Conservation (phyloP, 2,329 filamentous ascomycete genomes). For the Colletotrichum camelliae region DNA sequence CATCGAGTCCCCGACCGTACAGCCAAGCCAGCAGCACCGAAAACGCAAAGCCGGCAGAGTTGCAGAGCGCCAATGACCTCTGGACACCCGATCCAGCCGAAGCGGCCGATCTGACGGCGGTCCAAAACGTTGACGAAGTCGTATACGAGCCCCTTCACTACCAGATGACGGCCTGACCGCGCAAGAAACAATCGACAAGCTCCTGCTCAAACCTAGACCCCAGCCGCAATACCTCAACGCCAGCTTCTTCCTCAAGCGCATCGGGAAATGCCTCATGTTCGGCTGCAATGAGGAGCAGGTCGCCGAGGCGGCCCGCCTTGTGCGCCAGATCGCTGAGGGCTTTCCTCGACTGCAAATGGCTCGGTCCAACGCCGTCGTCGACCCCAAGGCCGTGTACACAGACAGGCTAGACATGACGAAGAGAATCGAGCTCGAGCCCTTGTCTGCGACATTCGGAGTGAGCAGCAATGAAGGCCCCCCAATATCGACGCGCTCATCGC, state of each 20-base stretch:
- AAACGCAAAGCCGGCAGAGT: background rate
- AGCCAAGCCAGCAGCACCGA: background rate
- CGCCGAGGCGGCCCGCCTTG: conserved; percentile 6
- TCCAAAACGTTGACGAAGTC: background rate
- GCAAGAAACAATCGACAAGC: background rate
- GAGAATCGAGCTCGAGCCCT: background rate
- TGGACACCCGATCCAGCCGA: background rate
- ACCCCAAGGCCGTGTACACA: background rate
- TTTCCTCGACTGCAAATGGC: background rate
- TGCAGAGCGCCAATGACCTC: background rate
- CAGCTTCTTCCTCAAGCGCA: background rate
- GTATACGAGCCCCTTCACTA: background rate
- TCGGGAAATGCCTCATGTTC: conserved; percentile 24
- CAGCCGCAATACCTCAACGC: background rate
- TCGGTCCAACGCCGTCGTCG: background rate
- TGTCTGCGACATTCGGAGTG: background rate
- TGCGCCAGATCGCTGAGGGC: background rate
- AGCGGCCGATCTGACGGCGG: background rate
- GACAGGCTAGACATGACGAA: background rate
- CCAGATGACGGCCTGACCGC: background rate
- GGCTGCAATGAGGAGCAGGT: conserved; percentile 21
- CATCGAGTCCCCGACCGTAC: background rate
- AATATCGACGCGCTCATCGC: background rate
- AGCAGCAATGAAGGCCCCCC: background rate
- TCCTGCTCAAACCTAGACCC: background rate